A percentile compares a stretch with the other conserved stretches of the same genome.
These are phyloP conservation scores for Trypanosoma boissoni DNA, from an alignment of 208 protist species.

Conservation along the genomic window DNA sequence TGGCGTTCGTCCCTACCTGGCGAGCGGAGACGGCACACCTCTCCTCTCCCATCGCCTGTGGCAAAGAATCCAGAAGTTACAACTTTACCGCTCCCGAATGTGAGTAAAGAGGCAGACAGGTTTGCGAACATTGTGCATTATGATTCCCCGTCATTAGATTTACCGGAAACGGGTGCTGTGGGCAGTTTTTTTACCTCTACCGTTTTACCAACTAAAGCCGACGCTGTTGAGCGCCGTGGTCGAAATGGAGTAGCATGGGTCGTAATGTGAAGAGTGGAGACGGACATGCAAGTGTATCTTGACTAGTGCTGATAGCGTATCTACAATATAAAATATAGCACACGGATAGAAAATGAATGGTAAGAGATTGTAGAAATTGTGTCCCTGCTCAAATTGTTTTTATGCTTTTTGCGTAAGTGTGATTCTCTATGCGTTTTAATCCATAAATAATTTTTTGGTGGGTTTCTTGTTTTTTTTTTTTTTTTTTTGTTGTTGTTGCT, in stretches of 20 bases:
- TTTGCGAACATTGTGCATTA: slow-evolving; percentile 6
- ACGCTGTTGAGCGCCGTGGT: slow-evolving; percentile 18
- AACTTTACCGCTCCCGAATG: too few relatives aligned
- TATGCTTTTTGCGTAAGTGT: too few relatives aligned
- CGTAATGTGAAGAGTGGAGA: slow-evolving; percentile 45
- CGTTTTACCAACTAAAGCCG: slow-evolving; percentile 31
- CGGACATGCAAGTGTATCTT: too few relatives aligned
- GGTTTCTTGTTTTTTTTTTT: background rate
- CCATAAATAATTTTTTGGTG: slow-evolving; percentile 2
- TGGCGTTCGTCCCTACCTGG: slow-evolving; percentile 4
- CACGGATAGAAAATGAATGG: too few relatives aligned
- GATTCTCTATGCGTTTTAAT: too few relatives aligned
- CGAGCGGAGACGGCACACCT: background rate
- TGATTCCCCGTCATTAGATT: background rate
- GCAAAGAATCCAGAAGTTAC: too few relatives aligned
- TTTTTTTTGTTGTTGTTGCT: background rate
- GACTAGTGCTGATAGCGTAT: too few relatives aligned
- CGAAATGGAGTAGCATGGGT: slow-evolving; percentile 54
- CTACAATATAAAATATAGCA: too few relatives aligned
- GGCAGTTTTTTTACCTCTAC: slow-evolving; percentile 18
- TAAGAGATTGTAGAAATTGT: too few relatives aligned
- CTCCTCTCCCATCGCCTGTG: too few relatives aligned
- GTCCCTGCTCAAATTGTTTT: too few relatives aligned
- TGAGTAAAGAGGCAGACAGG: too few relatives aligned
- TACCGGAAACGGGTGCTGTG: background rate